Evolutionary conservation across 352 stramenopile genomes (phyloP).

Genomic region (Nothophytophthora sp.): DNA sequence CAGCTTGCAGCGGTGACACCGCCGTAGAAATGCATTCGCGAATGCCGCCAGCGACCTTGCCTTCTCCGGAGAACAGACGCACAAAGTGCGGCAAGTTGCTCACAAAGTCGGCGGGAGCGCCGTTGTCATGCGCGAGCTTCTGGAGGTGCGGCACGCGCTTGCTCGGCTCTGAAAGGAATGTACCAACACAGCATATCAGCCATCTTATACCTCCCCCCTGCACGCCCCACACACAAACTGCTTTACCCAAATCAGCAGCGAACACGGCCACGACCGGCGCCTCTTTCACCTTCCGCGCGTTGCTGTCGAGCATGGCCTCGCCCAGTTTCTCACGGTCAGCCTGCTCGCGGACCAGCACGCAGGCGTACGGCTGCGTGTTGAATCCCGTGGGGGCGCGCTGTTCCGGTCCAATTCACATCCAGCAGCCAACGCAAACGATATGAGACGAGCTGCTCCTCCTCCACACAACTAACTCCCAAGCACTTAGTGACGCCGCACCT

Average conservation of each 20-base stretch:
- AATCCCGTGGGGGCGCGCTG: slow-evolving; percentile 68
- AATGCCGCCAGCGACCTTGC: slow-evolving; percentile 36
- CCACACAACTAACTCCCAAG: not conserved
- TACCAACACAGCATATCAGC: not conserved
- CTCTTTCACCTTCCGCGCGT: slow-evolving; percentile 58
- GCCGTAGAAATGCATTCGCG: slow-evolving; percentile 48
- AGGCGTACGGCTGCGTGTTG: slow-evolving; percentile 73
- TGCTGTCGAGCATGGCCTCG: slow-evolving; percentile 60
- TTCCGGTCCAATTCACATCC: not conserved
- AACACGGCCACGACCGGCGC: slow-evolving; percentile 73
- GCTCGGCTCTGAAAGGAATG: slow-evolving; percentile 46
- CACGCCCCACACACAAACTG: not conserved
- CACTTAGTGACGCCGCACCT: slow-evolving; percentile 22
- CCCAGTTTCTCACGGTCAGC: slow-evolving; percentile 52
- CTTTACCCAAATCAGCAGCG: slow-evolving; percentile 63
- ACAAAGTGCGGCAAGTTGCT: slow-evolving; percentile 46
- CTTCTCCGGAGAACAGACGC: slow-evolving; percentile 58
- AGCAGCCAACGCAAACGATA: not conserved
- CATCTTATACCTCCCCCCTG: not conserved
- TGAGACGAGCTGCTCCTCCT: too few relatives aligned
- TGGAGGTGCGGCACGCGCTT: slow-evolving; percentile 63
- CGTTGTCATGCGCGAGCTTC: slow-evolving; percentile 59
- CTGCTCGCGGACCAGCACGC: slow-evolving; percentile 54
- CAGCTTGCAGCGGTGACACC: slow-evolving; percentile 44
- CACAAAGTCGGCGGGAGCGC: slow-evolving; percentile 35